A percentile compares a stretch with the other conserved stretches of the same genome.
Evolutionary conservation across 495 filamentous ascomycete species (phyloP).

Genomic region (Talaromyces wortmannii): DNA sequence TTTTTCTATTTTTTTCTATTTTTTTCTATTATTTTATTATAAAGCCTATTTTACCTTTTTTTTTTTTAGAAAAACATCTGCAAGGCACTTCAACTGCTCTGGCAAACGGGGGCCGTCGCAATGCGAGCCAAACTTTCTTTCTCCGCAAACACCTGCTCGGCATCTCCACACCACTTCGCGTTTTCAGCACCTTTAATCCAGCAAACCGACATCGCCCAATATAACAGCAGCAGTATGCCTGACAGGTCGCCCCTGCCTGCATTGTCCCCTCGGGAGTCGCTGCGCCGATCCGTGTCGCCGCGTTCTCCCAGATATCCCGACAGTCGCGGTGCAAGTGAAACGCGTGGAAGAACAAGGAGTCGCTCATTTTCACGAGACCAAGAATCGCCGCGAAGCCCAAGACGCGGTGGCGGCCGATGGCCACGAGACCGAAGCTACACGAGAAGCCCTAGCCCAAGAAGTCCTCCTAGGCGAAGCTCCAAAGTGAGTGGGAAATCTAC

Average conservation of each 20-base stretch:
- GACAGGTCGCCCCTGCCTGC: not conserved
- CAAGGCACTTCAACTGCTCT: too few relatives aligned
- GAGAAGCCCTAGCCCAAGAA: slow-evolving; percentile 37
- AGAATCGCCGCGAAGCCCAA: slow-evolving; percentile 29
- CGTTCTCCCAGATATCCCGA: slow-evolving; percentile 36
- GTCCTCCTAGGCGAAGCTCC: slow-evolving; percentile 42
- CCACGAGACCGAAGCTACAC: slow-evolving; percentile 39
- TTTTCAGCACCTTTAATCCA: too few relatives aligned
- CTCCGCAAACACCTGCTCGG: too few relatives aligned
- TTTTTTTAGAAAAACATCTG: too few relatives aligned
- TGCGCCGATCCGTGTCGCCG: not conserved
- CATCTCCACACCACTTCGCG: too few relatives aligned
- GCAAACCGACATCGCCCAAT: too few relatives aligned
- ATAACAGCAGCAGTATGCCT: not conserved
- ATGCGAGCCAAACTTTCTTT: too few relatives aligned
- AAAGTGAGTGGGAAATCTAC: slow-evolving; percentile 35
- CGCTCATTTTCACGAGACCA: slow-evolving; percentile 33
- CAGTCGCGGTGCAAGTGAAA: slow-evolving; percentile 1
- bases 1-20: too few relatives aligned
- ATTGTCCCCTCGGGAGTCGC: not conserved
- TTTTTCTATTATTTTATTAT: too few relatives aligned
- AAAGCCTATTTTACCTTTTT: too few relatives aligned
- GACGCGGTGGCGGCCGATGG: slow-evolving; percentile 23
- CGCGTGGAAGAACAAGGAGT: slow-evolving; percentile 29
- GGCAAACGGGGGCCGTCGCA: too few relatives aligned